These are phyloP conservation scores for Anastatica hierochuntica DNA, from an alignment of 345 rosid genomes.

Conservation along the genomic window DNA sequence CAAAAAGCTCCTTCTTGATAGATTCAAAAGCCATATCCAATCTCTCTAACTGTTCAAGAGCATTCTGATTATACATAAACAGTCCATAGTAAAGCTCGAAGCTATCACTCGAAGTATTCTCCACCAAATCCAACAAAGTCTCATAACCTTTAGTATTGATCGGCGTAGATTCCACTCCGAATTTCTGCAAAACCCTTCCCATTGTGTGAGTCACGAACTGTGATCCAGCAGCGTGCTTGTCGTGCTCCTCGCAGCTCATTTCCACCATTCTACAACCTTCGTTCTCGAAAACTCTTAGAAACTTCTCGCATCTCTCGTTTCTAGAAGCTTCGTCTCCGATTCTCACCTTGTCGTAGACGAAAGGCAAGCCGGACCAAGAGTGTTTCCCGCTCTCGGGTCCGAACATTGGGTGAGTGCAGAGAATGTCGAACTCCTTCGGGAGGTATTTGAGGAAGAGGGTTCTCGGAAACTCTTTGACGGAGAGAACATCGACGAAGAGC, in stretches of 20 bases:
- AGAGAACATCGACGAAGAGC: slow-evolving; percentile 70
- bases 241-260: slow-evolving; percentile 70
- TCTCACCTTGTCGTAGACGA: slow-evolving; percentile 29
- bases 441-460: slow-evolving; percentile 24
- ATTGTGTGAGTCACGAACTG: slow-evolving; percentile 74
- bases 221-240: slow-evolving; percentile 51
- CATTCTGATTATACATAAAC: slow-evolving; percentile 60
- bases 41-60: slow-evolving; percentile 65
- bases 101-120: slow-evolving; percentile 63
- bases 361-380: slow-evolving; percentile 17
- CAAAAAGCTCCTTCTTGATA: slow-evolving; percentile 52
- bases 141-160: slow-evolving; percentile 71
- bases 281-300: slow-evolving; percentile 17
- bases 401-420: slow-evolving; percentile 35
- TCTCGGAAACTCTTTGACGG: slow-evolving; percentile 37
- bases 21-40: slow-evolving; percentile 68
- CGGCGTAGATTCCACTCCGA: slow-evolving; percentile 54
- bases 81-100: slow-evolving; percentile 68
- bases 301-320: slow-evolving; percentile 19
- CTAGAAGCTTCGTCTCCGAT: slow-evolving; percentile 17
- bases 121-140: slow-evolving; percentile 64
- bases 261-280: slow-evolving; percentile 76
- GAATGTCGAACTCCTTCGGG: slow-evolving; percentile 25
- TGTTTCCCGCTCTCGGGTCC: slow-evolving; percentile 30
- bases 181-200: slow-evolving; percentile 67